Percentiles rank a stretch among this genome's conserved stretches.
These are phyloP conservation scores for Basidiobolus meristosporus DNA, from an alignment of 371 early-diverging fungal genomes.

Conservation along the genomic window DNA sequence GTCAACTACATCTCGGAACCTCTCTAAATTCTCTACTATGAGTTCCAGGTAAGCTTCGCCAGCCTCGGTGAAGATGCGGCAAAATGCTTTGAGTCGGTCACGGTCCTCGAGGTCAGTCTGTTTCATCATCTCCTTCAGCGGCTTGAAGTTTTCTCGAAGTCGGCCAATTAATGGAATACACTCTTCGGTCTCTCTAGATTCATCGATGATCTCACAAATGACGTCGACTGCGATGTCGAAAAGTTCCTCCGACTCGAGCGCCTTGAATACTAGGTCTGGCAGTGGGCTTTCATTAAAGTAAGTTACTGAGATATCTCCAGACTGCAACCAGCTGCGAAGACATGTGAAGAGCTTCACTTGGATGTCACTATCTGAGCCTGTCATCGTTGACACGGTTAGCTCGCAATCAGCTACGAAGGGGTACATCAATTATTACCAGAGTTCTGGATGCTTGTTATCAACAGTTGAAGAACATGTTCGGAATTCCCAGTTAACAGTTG, in stretches of 20 bases:
- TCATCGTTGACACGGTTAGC: no score
- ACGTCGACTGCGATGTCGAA: constrained; percentile 77
- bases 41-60: constrained; percentile 63
- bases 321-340: constrained; percentile 64
- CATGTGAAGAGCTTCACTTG: constrained; percentile 50
- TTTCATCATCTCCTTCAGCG: constrained; percentile 23
- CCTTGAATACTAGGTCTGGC: constrained; percentile 50
- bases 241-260: constrained; percentile 37
- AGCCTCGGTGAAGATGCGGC: constrained; percentile 67
- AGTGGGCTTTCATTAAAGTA: constrained; percentile 44
- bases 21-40: constrained; percentile 38
- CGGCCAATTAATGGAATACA: constrained; percentile 27
- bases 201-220: constrained; percentile 57
- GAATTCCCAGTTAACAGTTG: constrained; percentile 44
- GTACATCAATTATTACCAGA: constrained; percentile 29
- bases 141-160: constrained; percentile 33
- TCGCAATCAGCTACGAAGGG: no score
- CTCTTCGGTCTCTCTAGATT: constrained; percentile 38
- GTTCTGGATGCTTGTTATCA: constrained; percentile 40
- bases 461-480: constrained; percentile 32
- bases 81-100: constrained; percentile 47
- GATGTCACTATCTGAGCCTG: constrained; percentile 24
- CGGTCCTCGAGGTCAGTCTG: constrained; percentile 36
- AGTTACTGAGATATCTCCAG: constrained; percentile 54
- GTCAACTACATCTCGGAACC: constrained; percentile 45